Percentiles rank a stretch among this genome's conserved stretches.
These are phyloP conservation scores for Marasmius oreades DNA, from an alignment of 1,284 basidiomycete species.

Conservation along the genomic window DNA sequence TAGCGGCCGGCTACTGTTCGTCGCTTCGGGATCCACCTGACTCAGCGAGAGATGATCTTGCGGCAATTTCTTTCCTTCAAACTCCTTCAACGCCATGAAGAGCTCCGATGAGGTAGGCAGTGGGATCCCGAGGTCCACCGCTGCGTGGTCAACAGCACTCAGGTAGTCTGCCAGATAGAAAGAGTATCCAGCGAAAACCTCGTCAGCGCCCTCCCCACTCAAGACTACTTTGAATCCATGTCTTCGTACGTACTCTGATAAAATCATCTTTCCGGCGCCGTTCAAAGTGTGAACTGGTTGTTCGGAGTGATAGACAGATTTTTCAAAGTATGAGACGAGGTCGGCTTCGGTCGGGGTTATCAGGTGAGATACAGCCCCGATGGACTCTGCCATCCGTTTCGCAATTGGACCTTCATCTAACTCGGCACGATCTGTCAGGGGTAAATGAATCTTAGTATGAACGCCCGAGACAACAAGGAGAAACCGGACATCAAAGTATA, in stretches of 20 bases:
- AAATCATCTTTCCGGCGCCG: slow-evolving; percentile 15
- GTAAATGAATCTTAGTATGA: neutral
- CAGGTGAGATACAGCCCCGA: slow-evolving; percentile 14
- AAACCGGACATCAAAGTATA: neutral
- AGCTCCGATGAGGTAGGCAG: slow-evolving; percentile 13
- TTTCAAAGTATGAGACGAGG: slow-evolving; percentile 15
- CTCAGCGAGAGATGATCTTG: slow-evolving; percentile 12
- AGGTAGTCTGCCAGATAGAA: slow-evolving; percentile 16
- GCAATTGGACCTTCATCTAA: slow-evolving; percentile 14
- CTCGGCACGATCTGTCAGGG: neutral
- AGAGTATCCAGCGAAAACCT: slow-evolving; percentile 18
- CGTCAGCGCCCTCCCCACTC: slow-evolving; percentile 20
- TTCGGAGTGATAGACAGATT: slow-evolving; percentile 15
- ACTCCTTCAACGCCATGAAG: neutral
- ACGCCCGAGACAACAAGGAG: neutral
- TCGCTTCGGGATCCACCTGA: neutral
- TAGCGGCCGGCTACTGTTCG: slow-evolving; percentile 6
- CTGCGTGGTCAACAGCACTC: slow-evolving; percentile 12
- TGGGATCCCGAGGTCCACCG: slow-evolving; percentile 9
- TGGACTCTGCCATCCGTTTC: slow-evolving; percentile 14
- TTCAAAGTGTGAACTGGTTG: slow-evolving; percentile 12
- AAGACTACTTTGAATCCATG: slow-evolving; percentile 20
- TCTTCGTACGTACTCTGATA: slow-evolving; percentile 14
- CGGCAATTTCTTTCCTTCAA: slow-evolving; percentile 4
- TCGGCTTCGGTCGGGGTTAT: slow-evolving; percentile 15